Evolutionary conservation across 2,329 filamentous ascomycete genomes (phyloP), one percentile per base, ranked within the genome.

Genomic region (Hirsutella thompsonii): DNA sequence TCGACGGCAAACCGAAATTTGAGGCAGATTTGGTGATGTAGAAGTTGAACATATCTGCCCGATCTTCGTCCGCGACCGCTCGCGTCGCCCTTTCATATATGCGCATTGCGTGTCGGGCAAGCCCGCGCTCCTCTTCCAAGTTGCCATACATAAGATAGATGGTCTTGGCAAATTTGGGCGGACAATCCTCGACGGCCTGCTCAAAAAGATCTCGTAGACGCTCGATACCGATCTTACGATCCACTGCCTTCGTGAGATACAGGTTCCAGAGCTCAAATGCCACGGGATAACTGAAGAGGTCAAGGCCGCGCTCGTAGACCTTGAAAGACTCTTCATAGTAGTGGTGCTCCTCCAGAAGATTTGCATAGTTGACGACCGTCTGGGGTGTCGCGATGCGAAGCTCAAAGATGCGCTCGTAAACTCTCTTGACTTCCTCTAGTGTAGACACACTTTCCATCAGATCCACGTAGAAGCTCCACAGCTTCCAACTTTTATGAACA

Each of bases 401-500:
- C 63, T 98, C 93, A 57, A 98, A 98, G 53, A 98, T 96, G 42
- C 92, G 76, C 59, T 98, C 92, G 61, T 98, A 98, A 2, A 96
- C 81, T 58, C 87, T 90, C 58, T 79, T 85, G 0, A 90, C 95
- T 62, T 96, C 90, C 19, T 94, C 88, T 14, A 98, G 64, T 0
- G 83, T 86, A 46, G 84, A 82, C 26, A 95, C 89, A 59, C 88
- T 94, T 60, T 98, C 92, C 3, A 98, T 89, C 2, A 98, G 75
- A 58, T 98, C 92, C 33, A 98, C 89, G 53, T 98, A 98, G 68
- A 98, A 98, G 62, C 88, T 94, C 92, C 92, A 98, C 10, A 98
- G 66, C 60, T 96, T 98, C 92, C 92, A 98, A 57, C 87, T 94
- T 70, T 98, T 98, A 67, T 98, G 92, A 3, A 98, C 85, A 47